Conservation (phyloP, 176 grass and related monocot genomes). For the Alloteropsis semialata region DNA sequence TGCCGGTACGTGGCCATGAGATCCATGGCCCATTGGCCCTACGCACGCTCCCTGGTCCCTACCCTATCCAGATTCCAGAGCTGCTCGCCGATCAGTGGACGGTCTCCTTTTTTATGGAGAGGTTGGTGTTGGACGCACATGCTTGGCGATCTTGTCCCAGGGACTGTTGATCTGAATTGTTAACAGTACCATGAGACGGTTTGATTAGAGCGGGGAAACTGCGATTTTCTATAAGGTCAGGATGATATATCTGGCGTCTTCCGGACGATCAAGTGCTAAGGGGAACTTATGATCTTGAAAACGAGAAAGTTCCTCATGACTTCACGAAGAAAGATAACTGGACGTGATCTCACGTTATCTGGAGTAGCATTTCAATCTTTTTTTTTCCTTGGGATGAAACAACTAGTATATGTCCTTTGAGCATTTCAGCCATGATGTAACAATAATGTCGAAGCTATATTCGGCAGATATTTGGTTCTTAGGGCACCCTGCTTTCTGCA, state of each 20-base stretch:
- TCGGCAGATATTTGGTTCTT: no score
- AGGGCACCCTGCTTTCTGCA: no score
- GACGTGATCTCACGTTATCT: conserved; percentile 14
- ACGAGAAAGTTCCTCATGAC: not conserved
- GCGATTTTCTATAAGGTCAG: not conserved
- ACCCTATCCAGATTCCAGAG: not conserved
- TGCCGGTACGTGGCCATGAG: not conserved
- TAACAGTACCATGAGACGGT: not conserved
- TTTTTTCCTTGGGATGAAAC: no score
- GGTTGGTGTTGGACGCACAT: not conserved
- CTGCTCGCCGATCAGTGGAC: not conserved
- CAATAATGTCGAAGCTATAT: no score
- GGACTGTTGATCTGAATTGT: not conserved
- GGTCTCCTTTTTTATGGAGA: not conserved
- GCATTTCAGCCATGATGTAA: not conserved
- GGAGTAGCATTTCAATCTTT: not conserved
- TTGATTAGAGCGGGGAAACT: not conserved
- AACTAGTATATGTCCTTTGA: not conserved
- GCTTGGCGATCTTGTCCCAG: not conserved
- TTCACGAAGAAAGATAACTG: not conserved
- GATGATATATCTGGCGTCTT: not conserved
- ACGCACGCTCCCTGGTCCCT: not conserved
- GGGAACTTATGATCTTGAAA: no score
- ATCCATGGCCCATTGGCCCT: not conserved
- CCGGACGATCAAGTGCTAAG: not conserved